Conservation (phyloP, 352 stramenopile species). For the Phytophthora vignae region DNA sequence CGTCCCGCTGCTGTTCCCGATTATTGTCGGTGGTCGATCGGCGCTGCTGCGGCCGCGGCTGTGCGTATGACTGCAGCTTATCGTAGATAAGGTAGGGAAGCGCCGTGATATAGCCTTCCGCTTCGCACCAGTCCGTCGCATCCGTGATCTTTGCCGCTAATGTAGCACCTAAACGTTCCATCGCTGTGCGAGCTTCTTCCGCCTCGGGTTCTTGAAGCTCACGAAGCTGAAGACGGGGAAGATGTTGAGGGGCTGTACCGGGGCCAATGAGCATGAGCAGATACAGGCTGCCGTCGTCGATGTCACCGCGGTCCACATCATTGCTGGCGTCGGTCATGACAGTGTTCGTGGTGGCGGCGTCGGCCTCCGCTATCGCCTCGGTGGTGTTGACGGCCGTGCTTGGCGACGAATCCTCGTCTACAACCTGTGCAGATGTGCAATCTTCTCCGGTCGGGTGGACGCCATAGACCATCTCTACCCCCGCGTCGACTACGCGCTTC, state of each 20-base stretch:
- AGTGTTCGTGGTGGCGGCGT: neutral
- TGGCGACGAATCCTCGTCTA: too few species aligned
- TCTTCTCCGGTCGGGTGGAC: neutral
- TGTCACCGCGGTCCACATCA: neutral
- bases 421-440: neutral
- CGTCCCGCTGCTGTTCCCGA: too few species aligned
- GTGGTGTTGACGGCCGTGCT: too few species aligned
- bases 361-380: too few species aligned
- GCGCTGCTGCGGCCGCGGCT: neutral
- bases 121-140: slow-evolving; percentile 15
- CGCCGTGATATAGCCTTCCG: slow-evolving; percentile 16
- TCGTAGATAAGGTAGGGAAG: slow-evolving; percentile 10
- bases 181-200: neutral
- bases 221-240: slow-evolving; percentile 11
- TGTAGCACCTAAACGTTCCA: neutral
- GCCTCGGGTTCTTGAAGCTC: slow-evolving; percentile 2
- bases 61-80: slow-evolving; percentile 10
- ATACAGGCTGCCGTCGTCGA: slow-evolving; percentile 25
- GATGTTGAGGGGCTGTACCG: neutral
- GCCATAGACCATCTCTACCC: slow-evolving; percentile 5
- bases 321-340: neutral
- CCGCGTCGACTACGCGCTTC: neutral
- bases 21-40: too few species aligned
- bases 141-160: slow-evolving; percentile 22
- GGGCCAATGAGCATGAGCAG: slow-evolving; percentile 6